phyloP scores from a whole-genome alignment of 805 yeast species.

The Ogataea ganodermae region DNA sequence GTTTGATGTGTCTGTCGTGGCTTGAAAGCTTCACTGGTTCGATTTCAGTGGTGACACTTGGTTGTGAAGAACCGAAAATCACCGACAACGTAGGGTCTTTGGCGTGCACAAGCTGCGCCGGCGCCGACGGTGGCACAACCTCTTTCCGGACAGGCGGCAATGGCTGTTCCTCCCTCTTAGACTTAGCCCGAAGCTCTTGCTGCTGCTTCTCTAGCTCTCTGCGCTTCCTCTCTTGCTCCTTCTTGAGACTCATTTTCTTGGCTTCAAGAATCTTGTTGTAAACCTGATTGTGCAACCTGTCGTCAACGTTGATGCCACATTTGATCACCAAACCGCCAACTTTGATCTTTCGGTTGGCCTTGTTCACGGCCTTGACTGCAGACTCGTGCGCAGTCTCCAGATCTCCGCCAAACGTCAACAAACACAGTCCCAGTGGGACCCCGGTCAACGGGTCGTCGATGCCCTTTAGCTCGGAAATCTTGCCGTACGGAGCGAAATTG shows the following conservation, averaged over 20 bases:
- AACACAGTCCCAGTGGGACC: slow-evolving; percentile 73
- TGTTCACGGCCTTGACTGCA: slow-evolving; percentile 48
- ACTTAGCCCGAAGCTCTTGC: background rate
- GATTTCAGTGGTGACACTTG: slow-evolving; percentile 9
- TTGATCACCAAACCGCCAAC: slow-evolving; percentile 55
- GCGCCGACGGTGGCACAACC: background rate
- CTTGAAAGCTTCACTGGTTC: slow-evolving; percentile 22
- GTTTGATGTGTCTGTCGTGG: slow-evolving; percentile 36
- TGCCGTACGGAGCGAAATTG: slow-evolving; percentile 64
- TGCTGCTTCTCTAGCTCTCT: slow-evolving; percentile 24
- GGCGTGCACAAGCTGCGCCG: background rate
- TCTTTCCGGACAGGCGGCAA: background rate
- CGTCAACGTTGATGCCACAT: slow-evolving; percentile 52
- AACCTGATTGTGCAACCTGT: slow-evolving; percentile 38
- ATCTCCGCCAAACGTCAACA: slow-evolving; percentile 62
- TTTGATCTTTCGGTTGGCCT: slow-evolving; percentile 42
- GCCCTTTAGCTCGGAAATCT: slow-evolving; percentile 56
- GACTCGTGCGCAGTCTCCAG: slow-evolving; percentile 46
- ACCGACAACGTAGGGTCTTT: slow-evolving; percentile 8
- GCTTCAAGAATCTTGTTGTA: slow-evolving; percentile 33
- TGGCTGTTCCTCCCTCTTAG: background rate
- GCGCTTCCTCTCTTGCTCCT: slow-evolving; percentile 27
- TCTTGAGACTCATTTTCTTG: slow-evolving; percentile 40
- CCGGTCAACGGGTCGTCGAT: slow-evolving; percentile 74
- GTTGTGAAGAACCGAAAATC: slow-evolving; percentile 3